These are phyloP conservation scores for Pestalotiopsis sp. DNA, from an alignment of 2,329 filamentous ascomycete species.

Conservation along the genomic window DNA sequence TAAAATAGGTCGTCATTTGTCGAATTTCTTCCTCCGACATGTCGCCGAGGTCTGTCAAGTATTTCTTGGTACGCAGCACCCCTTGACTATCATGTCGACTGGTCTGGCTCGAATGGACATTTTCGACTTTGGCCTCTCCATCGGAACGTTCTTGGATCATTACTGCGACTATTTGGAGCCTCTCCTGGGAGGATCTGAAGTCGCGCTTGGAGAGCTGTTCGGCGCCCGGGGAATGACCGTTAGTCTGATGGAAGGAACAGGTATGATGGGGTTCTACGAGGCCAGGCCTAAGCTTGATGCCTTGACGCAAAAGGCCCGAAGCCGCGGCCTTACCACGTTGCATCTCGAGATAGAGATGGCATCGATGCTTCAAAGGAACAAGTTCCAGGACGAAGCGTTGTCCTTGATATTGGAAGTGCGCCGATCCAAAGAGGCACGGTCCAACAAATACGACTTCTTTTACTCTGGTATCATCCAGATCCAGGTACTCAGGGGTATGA, in stretches of 20 bases:
- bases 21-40: conserved; percentile 8
- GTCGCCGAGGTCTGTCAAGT: conserved; percentile 6
- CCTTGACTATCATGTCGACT: conserved; percentile 2
- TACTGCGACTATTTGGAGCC: conserved; percentile 15
- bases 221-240: conserved; percentile 12
- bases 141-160: conserved; percentile 8
- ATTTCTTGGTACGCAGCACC: neutral
- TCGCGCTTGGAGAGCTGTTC: neutral
- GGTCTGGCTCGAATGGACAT: conserved; percentile 11
- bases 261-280: conserved; percentile 14
- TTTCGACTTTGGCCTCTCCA: conserved; percentile 8
- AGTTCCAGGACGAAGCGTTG: conserved; percentile 1
- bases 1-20: conserved; percentile 3
- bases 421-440: neutral
- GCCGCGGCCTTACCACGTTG: conserved; percentile 3
- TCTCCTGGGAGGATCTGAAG: neutral
- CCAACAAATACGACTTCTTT: conserved; percentile 7
- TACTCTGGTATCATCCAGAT: conserved; percentile 12
- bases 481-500: neutral
- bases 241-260: conserved; percentile 15
- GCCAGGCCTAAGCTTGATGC: conserved; percentile 10
- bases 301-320: neutral
- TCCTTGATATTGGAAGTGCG: neutral
- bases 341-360: conserved; percentile 12
- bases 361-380: conserved; percentile 2